Percentiles rank a stretch among this genome's conserved stretches.
Conservation (phyloP, 2,329 filamentous ascomycete species). For the Cordyceps fumosorosea region DNA sequence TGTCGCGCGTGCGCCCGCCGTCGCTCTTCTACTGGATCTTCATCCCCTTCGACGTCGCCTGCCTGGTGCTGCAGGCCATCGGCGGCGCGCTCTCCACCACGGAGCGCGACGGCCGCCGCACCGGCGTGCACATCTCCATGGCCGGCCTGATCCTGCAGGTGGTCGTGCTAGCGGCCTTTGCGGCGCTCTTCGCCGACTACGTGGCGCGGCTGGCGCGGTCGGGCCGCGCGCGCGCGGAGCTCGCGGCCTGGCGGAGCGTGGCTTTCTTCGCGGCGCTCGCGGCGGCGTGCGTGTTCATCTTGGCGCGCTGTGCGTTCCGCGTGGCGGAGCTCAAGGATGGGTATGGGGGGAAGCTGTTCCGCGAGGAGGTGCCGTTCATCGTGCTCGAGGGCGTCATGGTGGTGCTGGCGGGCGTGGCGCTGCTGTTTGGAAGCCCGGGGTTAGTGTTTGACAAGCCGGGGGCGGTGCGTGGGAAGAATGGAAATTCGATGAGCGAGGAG, state of each 20-base stretch:
- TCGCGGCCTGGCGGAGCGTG: conserved; percentile 25
- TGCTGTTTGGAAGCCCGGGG: conserved; percentile 37
- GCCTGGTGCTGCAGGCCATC: conserved; percentile 49
- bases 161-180: conserved; percentile 47
- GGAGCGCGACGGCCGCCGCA: conserved; percentile 29
- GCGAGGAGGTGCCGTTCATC: conserved; percentile 4
- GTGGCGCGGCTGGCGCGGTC: conserved; percentile 35
- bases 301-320: conserved; percentile 57
- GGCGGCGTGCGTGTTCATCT: conserved; percentile 51
- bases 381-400: conserved; percentile 22
- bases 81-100: conserved; percentile 47
- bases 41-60: conserved; percentile 50
- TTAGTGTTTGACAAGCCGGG: conserved; percentile 27
- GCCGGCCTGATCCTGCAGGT: conserved; percentile 56
- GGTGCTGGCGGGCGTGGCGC: conserved; percentile 28
- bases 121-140: conserved; percentile 33
- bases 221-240: conserved; percentile 17
- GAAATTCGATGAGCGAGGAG: conserved; percentile 20
- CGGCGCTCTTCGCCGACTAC: conserved; percentile 42
- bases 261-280: conserved; percentile 47
- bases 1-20: conserved; percentile 37
- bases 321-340: conserved; percentile 60
- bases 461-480: conserved; percentile 10
- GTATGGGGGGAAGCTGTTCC: conserved; percentile 38
- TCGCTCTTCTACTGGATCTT: conserved; percentile 40